Base-by-base conservation (phyloP, 129 eudicot genomes). In the Tanacetum coccineum region DNA sequence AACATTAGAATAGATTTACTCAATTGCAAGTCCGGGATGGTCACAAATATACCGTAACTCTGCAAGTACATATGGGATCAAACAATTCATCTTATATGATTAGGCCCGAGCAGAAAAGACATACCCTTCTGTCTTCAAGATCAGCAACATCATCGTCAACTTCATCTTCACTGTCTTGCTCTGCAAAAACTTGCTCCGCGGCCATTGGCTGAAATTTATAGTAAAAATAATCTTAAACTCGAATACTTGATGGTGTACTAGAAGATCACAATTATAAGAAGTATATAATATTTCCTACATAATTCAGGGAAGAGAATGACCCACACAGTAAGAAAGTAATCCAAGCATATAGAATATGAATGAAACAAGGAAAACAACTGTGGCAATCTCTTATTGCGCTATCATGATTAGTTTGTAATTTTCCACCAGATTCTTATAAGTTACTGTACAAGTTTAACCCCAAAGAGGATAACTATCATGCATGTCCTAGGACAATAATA, bases 101-200 rank as follows among this genome's bases (percentile, higher is more conserved):
- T 4, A 62, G 76, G 39, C 25, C 61, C 36, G 13, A 57, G 40
- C 62, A 57, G 15, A 12, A 25, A 30, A 57, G 62, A 61, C 86
- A 66, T 82, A 92, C 98, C 86, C 96, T 81, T 76, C 89, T 82
- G 72, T 92, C 98, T 82, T 92, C 96, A 61, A 92, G 77, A 82
- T 88, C 96, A 15, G 91, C 98, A 55, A 88, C 98, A 80, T 92
- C 96, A 59, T 92, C 96, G 74, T 92, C 98, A 39, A 92, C 91
- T 84, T 92, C 96, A 78, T 92, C 98, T 79, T 92, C 98, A 80
- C 98, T 92, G 66, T 92, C 98, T 44, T 73, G 84, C 51, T 92
- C 98, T 14, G 91, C 90, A 44, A 92, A 78, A 52, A 92, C 87
- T 80, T 88, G 98, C 91, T 86, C 95, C 81, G 77, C 4, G 50